Evolutionary conservation across 2,329 filamentous ascomycete genomes (phyloP), one percentile per base, ranked within the genome.

Genomic region (Beauveria sp.): DNA sequence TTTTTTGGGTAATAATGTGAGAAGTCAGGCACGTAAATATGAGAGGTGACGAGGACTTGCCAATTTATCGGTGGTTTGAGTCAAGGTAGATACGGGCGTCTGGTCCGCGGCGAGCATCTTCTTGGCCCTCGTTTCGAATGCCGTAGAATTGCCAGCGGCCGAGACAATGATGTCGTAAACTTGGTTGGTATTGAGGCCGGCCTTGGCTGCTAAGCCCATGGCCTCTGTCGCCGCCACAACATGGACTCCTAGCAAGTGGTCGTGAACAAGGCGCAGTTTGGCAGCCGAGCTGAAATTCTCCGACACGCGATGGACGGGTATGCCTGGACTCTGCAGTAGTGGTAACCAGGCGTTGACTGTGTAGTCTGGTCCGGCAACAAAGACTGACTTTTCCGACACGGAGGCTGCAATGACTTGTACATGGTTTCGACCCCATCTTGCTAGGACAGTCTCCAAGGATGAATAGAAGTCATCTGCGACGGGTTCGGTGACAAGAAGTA

Each of bases 121-220:
- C 46, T 79, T 77, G 16, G 77, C 79, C n/a, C 81, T 72, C 66
- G 83, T 80, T 66, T 80, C 79, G 72, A 84, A 84, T 73, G 84
- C 83, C 76, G 79, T 84, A 65, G 78, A 79, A 40, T 62, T 68
- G 7, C 70, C 70, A 2, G 70, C 69, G 2, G 70, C 68, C 37
- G 66, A 68, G 22, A 55, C 64, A 37, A 72, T 70, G 53, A 69
- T 67, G 12, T 70, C 59, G 61, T 70, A 73, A 0, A 70, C 67
- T 61, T 69, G 68, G 22, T 66, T 67, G 0, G 73, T 72, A 61
- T 81, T 74, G 20, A 83, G 67, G 0, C 80, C 79, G 9, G 79
- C 65, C 28, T 73, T 72, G 14, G 79, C 77, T 2, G 80, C 80
- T 26, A 84, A 74, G 0, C 79, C 80, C 73, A 81, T 79, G 3